Conservation (phyloP, 768 basidiomycete species). For the Coprinellus aureogranulatus region DNA sequence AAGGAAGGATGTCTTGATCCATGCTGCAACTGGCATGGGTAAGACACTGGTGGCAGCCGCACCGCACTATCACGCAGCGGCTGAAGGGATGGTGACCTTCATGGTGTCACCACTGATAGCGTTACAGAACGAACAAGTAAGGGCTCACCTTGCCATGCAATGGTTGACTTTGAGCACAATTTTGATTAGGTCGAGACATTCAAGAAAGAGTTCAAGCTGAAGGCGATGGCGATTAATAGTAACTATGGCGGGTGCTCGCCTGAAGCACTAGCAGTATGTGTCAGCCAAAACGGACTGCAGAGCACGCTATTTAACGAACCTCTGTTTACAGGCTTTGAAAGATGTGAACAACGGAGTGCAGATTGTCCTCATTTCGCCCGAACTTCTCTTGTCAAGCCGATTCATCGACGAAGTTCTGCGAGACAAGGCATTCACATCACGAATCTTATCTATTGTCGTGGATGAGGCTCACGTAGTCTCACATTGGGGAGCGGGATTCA, state of each 20-base stretch:
- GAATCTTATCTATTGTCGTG: conserved; percentile 26
- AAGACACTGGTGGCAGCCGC: conserved; percentile 40
- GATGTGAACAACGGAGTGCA: conserved; percentile 24
- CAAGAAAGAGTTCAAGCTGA: conserved; percentile 25
- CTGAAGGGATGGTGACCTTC: conserved; percentile 29
- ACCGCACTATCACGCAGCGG: conserved; percentile 27
- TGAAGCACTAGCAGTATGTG: background rate
- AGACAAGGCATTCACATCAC: conserved; percentile 15
- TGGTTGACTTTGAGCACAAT: background rate
- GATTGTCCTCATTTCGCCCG: conserved; percentile 33
- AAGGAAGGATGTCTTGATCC: conserved; percentile 30
- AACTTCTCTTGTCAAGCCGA: conserved; percentile 25
- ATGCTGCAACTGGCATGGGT: conserved; percentile 36
- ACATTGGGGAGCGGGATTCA: conserved; percentile 34
- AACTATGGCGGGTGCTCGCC: conserved; percentile 24
- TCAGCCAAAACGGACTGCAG: too few species aligned
- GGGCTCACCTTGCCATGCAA: background rate
- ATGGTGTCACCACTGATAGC: conserved; percentile 38
- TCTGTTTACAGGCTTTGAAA: too few species aligned
- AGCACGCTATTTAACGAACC: too few species aligned
- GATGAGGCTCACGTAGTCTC: conserved; percentile 38
- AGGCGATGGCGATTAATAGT: conserved; percentile 31
- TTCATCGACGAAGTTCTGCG: conserved; percentile 26
- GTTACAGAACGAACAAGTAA: conserved; percentile 32
- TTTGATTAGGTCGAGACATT: background rate